Evolutionary conservation across 768 basidiomycete species (phyloP).

Genomic region (Pluteus cervinus): DNA sequence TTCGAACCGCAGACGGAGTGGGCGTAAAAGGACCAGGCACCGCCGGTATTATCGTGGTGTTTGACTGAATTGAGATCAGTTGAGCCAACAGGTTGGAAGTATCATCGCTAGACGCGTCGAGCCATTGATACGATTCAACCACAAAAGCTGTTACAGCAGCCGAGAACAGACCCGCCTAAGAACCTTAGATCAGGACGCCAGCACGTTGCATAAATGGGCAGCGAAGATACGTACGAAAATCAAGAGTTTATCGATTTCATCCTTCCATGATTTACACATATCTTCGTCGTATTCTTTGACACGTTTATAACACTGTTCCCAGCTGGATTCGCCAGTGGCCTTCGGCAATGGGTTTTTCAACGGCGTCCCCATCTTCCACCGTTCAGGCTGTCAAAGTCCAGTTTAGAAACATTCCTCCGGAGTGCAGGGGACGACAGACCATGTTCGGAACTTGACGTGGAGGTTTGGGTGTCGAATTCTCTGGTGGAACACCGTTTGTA

Average conservation of each 20-base stretch:
- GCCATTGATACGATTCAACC: constrained; percentile 9
- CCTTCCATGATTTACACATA: constrained; percentile 6
- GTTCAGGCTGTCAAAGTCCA: too few relatives aligned
- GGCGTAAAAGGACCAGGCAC: background rate
- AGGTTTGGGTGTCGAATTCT: too few relatives aligned
- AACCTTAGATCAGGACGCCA: too few relatives aligned
- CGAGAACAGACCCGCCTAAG: constrained; percentile 14
- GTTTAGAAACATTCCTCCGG: too few relatives aligned
- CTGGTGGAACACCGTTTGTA: too few relatives aligned
- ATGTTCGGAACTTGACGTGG: too few relatives aligned
- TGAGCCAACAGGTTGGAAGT: background rate
- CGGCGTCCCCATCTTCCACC: too few relatives aligned
- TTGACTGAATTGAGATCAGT: background rate
- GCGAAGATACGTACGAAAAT: constrained; percentile 7
- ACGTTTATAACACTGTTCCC: background rate
- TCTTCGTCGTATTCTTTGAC: constrained; percentile 3
- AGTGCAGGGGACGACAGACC: too few relatives aligned
- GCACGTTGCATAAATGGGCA: too few relatives aligned
- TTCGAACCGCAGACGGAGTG: constrained; percentile 1
- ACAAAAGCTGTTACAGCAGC: constrained; percentile 10
- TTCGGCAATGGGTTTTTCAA: too few relatives aligned
- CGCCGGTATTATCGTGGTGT: background rate
- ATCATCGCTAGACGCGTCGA: background rate
- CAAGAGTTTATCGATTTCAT: constrained; percentile 5
- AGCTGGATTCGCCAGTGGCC: too few relatives aligned